A percentile compares a stretch with the other conserved stretches of the same genome.
Conservation (phyloP, 345 rosid species). For the Eucalyptus tenuipes region DNA sequence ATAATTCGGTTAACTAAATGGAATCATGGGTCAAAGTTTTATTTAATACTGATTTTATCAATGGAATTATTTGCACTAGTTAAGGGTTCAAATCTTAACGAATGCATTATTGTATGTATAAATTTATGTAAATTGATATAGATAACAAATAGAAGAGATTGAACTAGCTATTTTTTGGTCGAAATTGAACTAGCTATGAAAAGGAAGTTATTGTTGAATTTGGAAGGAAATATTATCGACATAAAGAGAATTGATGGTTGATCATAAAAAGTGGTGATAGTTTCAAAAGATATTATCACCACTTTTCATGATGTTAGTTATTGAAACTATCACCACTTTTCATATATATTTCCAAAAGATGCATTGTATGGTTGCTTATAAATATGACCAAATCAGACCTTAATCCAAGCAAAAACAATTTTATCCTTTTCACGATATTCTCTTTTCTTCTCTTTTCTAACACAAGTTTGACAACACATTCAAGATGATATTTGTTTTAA, state of each 20-base stretch:
- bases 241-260: neutral
- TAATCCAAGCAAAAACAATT: neutral
- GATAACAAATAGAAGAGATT: neutral
- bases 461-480: neutral
- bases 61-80: neutral
- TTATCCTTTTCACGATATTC: neutral
- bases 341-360: neutral
- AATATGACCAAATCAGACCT: neutral
- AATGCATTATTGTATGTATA: neutral
- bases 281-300: no score
- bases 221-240: neutral
- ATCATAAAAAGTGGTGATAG: neutral
- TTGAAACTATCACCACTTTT: no score
- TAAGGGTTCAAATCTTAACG: neutral
- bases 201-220: neutral
- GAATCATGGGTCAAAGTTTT: neutral
- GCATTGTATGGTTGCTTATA: neutral
- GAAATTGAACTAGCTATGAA: neutral
- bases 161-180: no score
- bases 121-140: neutral
- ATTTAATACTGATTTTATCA: neutral
- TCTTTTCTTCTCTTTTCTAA: neutral
- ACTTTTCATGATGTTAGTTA: no score
- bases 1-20: neutral
- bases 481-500: neutral